Percentiles rank a stretch among this genome's conserved stretches.
phyloP scores from a whole-genome alignment of 75 land plant genomes.

The Chamaecyparis obtusa region DNA sequence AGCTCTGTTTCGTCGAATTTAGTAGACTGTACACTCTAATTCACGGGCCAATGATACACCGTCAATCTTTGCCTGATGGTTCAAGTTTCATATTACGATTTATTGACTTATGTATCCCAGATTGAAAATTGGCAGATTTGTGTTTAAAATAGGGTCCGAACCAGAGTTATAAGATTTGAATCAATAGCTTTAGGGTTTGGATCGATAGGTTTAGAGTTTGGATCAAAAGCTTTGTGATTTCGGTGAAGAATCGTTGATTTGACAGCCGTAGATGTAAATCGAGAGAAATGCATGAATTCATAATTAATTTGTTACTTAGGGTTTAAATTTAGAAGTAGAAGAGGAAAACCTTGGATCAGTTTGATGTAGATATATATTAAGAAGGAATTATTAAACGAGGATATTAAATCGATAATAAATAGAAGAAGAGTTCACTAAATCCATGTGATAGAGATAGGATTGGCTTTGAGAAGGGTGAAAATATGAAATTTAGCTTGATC shows the following conservation, averaged over 20 bases:
- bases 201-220: neutral
- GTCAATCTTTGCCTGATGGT: neutral
- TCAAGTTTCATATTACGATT: neutral
- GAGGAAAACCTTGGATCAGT: neutral
- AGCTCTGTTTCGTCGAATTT: neutral
- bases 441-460: neutral
- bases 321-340: neutral
- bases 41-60: neutral
- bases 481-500: neutral
- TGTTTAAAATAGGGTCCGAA: neutral
- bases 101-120: neutral
- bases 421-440: neutral
- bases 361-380: neutral
- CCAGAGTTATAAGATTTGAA: neutral
- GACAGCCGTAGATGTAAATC: neutral
- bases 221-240: no score
- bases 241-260: neutral
- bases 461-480: neutral
- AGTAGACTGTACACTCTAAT: neutral
- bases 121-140: neutral
- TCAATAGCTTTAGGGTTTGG: neutral
- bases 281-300: neutral
- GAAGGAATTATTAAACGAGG: neutral
- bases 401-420: neutral
- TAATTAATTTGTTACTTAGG: neutral